Conservation (phyloP, 2,329 filamentous ascomycete genomes). For the Alternaria gaisen region DNA sequence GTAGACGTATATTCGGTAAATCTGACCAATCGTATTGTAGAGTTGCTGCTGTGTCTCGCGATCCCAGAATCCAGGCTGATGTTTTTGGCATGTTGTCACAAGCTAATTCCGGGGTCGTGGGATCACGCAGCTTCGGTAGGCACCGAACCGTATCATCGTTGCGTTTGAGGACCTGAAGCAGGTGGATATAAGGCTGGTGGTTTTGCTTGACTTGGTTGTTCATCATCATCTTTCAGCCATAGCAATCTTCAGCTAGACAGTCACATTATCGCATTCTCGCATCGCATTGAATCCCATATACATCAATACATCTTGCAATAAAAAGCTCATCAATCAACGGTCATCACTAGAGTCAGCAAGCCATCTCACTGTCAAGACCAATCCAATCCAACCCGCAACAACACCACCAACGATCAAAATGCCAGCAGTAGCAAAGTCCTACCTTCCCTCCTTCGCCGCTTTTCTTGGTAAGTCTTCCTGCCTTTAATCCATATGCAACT, state of each 20-base stretch:
- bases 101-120: background rate
- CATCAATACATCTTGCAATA: background rate
- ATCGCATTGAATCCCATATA: background rate
- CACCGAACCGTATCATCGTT: background rate
- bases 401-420: conserved; percentile 27
- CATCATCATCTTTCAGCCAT: background rate
- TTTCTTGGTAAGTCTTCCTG: conserved; percentile 40
- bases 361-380: background rate
- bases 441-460: conserved; percentile 41
- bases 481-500: background rate
- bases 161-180: background rate
- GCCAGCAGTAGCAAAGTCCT: conserved; percentile 44
- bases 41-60: background rate
- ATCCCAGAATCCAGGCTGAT: background rate
- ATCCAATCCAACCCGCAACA: background rate
- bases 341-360: background rate
- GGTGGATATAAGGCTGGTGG: background rate
- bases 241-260: background rate
- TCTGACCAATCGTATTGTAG: background rate
- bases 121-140: background rate
- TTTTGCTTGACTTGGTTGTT: background rate
- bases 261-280: background rate
- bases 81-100: background rate
- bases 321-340: background rate
- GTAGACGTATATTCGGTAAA: background rate